Conservation (phyloP, 805 yeast genomes). For the Candida nonsorbophila region DNA sequence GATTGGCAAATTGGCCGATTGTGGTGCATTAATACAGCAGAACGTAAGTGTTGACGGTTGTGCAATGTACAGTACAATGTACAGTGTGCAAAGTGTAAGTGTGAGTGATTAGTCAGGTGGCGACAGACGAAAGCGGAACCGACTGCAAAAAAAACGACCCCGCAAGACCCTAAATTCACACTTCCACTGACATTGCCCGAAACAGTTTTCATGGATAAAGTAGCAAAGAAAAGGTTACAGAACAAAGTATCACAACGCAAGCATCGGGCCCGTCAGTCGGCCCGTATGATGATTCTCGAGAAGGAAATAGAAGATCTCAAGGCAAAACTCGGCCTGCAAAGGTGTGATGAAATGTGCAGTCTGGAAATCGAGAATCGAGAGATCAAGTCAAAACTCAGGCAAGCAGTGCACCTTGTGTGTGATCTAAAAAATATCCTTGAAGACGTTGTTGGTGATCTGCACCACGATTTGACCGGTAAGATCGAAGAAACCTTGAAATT, state of each 20-base stretch:
- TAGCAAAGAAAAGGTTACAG: constrained; percentile 3
- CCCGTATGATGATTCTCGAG: constrained; percentile 3
- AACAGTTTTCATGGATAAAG: constrained; percentile 2
- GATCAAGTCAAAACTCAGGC: constrained; percentile 1
- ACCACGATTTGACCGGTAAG: no score
- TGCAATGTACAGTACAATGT: no score
- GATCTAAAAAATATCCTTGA: background rate
- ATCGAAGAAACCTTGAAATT: no score
- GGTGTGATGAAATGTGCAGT: background rate
- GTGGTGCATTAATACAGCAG: no score
- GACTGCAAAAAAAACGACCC: no score
- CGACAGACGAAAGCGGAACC: no score
- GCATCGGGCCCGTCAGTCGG: constrained; percentile 6
- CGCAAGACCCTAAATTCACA: no score
- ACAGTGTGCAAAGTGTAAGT: no score
- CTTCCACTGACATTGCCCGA: no score
- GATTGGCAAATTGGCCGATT: no score
- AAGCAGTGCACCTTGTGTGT: background rate
- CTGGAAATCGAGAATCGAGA: constrained; percentile 1
- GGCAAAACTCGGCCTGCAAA: constrained; percentile 1
- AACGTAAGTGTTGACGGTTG: no score
- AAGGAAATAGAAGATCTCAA: constrained; percentile 2
- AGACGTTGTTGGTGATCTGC: background rate
- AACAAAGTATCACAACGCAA: constrained; percentile 6
- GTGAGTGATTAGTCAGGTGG: no score